A percentile compares a stretch with the other conserved stretches of the same genome.
These are phyloP conservation scores for Massospora cicadina DNA, from an alignment of 371 early-diverging fungal species.

Conservation along the genomic window DNA sequence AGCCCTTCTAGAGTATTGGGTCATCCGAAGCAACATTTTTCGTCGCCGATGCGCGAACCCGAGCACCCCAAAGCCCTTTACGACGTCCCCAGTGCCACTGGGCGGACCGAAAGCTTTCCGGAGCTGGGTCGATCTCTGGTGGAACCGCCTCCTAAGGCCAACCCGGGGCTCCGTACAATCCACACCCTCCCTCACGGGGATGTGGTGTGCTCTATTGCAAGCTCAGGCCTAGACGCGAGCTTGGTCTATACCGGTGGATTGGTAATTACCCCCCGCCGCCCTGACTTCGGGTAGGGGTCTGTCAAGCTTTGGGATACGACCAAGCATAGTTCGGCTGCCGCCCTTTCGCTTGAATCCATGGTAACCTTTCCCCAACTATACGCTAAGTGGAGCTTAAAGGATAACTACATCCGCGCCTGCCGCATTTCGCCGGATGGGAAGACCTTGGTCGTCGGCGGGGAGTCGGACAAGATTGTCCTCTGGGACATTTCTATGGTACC, in stretches of 20 bases:
- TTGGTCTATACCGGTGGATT: constrained; percentile 11
- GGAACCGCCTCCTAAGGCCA: neutral
- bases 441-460: constrained; percentile 5
- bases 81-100: neutral
- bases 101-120: neutral
- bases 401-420: constrained; percentile 7
- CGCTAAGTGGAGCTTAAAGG: constrained; percentile 3
- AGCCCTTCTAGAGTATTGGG: too few species aligned
- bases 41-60: neutral
- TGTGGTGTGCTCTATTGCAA: constrained; percentile 6
- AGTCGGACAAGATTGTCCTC: constrained; percentile 3
- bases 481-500: constrained; percentile 8
- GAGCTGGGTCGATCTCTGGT: neutral
- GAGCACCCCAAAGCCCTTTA: neutral
- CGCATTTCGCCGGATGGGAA: constrained; percentile 9
- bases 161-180: neutral
- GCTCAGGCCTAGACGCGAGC: neutral
- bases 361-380: neutral
- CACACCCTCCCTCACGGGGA: constrained; percentile 5
- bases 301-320: constrained; percentile 9
- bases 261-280: neutral
- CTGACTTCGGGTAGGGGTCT: neutral
- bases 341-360: constrained; percentile 5
- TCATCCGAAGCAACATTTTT: neutral
- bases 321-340: neutral